Base-by-base conservation (phyloP, 129 eudicot species). In the Flaveria sonorensis region DNA sequence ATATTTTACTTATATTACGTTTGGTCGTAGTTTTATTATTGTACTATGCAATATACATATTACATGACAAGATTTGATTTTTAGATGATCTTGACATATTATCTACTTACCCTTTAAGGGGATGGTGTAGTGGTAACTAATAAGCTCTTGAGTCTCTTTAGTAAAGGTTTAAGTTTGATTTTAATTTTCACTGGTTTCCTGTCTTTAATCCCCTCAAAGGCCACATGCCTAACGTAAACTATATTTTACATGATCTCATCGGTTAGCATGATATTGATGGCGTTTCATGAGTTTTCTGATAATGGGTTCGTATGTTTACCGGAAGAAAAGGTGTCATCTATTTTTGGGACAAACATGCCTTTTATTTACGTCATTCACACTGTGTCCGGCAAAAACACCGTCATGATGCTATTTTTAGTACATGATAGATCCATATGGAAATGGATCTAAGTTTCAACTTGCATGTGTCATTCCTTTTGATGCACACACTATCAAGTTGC, bases 401-500 rank as follows among this genome's bases (percentile, higher is more conserved):
- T 42, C 36, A 64, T 79, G 45, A 72, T 52, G 51, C 26, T 42
- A 71, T 14, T 36, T 78, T 71, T 50, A 24, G 72, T 62, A 53
- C 55, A 16, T 65, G 56, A 23, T 72, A 63, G 51, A 16, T 72
- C 55, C 55, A 47, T 56, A 16, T 0, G 51, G 3, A 68, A 70
- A 59, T 1, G 52, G 76, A 68, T 45, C 14, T 39, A 59, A 26
- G 13, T 19, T 70, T 59, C 28, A 45, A 43, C 76, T 70, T 43
- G 62, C 13, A 59, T 30, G 30, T 70, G 72, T 61, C 72, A 72
- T 63, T 50, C 19, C 64, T 36, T 60, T 64, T n/a, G 32, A 45
- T 69, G 11, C 32, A 28, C 72, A 75, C 3, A 48, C 50, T 9
- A 61, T 61, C 46, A 16, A 23, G 70, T 39, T 52, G 39, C 59